A percentile compares a stretch with the other conserved stretches of the same genome.
Evolutionary conservation across 2,329 filamentous ascomycete genomes (phyloP).

Genomic region (Xylaria polymorpha): DNA sequence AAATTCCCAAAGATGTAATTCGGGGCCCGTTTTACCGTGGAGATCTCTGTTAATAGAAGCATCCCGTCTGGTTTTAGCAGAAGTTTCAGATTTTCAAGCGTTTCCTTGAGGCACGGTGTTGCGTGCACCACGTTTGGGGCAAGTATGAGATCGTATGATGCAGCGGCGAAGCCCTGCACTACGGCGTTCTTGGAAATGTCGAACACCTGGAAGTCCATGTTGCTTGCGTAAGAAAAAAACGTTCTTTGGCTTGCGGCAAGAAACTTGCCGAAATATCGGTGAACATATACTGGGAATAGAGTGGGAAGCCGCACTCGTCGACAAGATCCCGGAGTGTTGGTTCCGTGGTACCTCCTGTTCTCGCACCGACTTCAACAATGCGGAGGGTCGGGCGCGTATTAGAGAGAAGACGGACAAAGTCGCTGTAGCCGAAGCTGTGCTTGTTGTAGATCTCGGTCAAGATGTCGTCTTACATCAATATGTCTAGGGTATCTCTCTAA

Average conservation of each 20-base stretch:
- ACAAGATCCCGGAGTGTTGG: not conserved
- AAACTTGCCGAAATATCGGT: not conserved
- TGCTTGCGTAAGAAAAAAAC: not conserved
- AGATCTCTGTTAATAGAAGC: no score
- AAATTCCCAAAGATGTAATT: no score
- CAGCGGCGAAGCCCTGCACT: not conserved
- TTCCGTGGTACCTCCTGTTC: not conserved
- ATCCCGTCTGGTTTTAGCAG: no score
- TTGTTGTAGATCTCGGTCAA: not conserved
- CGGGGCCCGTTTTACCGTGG: no score
- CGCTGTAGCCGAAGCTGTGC: not conserved
- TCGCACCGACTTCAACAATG: not conserved
- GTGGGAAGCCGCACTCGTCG: no score
- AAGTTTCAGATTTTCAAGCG: not conserved
- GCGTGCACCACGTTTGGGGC: not conserved
- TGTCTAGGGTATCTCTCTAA: no score
- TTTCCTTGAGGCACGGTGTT: not conserved
- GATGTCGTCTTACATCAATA: not conserved
- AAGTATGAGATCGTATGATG: not conserved
- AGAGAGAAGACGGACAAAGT: not conserved
- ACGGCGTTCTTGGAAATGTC: not conserved
- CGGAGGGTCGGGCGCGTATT: not conserved
- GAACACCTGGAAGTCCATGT: not conserved
- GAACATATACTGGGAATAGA: not conserved
- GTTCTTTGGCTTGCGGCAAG: not conserved